Evolutionary conservation across 192 early-diverging fungal genomes (phyloP).

Genomic region (Coemansia pectinata): DNA sequence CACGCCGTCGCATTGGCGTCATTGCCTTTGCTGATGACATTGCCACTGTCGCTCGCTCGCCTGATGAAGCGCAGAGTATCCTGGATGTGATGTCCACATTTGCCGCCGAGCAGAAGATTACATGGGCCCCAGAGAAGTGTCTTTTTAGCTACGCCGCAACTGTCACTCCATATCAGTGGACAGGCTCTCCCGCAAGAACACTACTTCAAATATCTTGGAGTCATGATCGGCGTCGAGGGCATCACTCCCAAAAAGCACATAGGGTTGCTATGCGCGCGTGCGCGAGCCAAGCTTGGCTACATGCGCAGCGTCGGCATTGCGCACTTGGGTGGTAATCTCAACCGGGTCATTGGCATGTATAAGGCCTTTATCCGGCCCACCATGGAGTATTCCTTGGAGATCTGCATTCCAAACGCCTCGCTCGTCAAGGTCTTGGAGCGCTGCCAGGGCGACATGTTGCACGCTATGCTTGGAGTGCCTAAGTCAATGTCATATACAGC

Average conservation of each 20-base stretch:
- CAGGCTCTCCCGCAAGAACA: constrained; percentile 6
- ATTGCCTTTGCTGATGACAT: no score
- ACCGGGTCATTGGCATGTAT: background rate
- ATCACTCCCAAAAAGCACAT: background rate
- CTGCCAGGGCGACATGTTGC: constrained; percentile 1
- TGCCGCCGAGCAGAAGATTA: background rate
- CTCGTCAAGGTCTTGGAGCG: background rate
- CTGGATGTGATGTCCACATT: background rate
- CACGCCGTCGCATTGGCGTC: no score
- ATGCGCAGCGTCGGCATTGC: constrained; percentile 1
- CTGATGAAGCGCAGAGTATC: no score
- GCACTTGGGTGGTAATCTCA: background rate
- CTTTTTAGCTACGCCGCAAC: background rate
- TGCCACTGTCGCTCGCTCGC: no score
- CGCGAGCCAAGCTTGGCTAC: background rate
- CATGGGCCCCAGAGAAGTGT: constrained; percentile 2
- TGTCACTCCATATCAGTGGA: background rate
- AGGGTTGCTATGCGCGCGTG: background rate
- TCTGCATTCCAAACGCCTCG: background rate
- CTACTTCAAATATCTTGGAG: background rate
- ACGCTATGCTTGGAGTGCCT: background rate
- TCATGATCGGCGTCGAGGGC: background rate
- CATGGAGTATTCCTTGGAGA: constrained; percentile 5
- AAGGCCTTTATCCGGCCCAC: constrained; percentile 6
- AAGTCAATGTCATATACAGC: background rate